phyloP scores from a whole-genome alignment of 768 basidiomycete species.

The Kwoniella europaea region DNA sequence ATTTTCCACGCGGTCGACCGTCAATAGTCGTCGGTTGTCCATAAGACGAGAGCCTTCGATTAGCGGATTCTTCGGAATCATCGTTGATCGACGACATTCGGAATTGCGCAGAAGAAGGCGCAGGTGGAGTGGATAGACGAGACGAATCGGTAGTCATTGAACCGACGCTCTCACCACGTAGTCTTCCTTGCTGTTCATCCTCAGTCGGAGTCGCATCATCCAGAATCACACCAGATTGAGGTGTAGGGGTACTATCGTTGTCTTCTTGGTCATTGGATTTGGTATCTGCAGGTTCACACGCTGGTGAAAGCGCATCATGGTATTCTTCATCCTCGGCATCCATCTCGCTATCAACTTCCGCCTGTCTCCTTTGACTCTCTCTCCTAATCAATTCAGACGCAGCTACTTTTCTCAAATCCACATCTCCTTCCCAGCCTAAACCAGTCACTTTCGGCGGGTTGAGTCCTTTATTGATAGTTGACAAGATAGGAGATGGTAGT shows the following conservation, averaged over 20 bases:
- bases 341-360: conserved; percentile 20
- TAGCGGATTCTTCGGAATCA: conserved; percentile 5
- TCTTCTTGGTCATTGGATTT: not conserved
- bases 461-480: not conserved
- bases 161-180: conserved; percentile 34
- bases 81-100: conserved; percentile 19
- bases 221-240: not conserved
- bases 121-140: conserved; percentile 30
- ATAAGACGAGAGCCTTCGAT: not conserved
- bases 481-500: not conserved
- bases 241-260: conserved; percentile 5
- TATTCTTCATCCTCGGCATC: conserved; percentile 25
- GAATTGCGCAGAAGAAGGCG: conserved; percentile 17
- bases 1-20: conserved; percentile 45
- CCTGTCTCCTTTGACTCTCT: conserved; percentile 21
- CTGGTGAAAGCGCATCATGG: conserved; percentile 20
- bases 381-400: conserved; percentile 29
- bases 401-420: conserved; percentile 33
- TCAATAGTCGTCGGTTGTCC: conserved; percentile 14
- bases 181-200: conserved; percentile 14
- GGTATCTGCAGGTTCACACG: not conserved
- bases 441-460: conserved; percentile 16
- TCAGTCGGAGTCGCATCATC: conserved; percentile 11
- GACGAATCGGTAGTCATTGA: conserved; percentile 37
- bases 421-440: conserved; percentile 38